These are phyloP conservation scores for Gillenia trifoliata DNA, from an alignment of 306 rosid species.

Conservation along the genomic window DNA sequence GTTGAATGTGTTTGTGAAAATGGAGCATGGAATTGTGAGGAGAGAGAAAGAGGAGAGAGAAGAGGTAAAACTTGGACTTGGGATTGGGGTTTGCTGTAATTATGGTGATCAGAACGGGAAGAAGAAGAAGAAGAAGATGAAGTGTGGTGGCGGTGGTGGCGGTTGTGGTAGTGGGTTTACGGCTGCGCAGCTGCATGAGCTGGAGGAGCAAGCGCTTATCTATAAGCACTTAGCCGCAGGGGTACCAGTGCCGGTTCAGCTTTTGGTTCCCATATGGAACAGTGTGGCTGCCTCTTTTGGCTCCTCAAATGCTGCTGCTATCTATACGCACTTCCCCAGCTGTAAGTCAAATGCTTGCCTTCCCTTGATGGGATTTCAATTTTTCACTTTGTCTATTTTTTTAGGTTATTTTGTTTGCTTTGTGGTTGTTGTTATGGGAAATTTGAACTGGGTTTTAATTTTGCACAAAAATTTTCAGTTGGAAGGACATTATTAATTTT, in stretches of 20 bases:
- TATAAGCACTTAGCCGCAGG: conserved; percentile 45
- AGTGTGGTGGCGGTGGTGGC: conserved; percentile 1
- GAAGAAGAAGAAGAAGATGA: not conserved
- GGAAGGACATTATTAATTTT: too few relatives aligned
- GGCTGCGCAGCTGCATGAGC: conserved; percentile 54
- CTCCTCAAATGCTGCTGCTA: conserved; percentile 4
- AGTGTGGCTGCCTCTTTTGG: conserved; percentile 25
- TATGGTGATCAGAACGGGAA: not conserved
- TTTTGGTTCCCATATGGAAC: conserved; percentile 40
- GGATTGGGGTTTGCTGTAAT: conserved; percentile 16
- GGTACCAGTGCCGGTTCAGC: conserved; percentile 49
- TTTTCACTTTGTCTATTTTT: not conserved
- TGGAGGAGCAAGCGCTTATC: conserved; percentile 53
- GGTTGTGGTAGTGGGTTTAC: conserved; percentile 23
- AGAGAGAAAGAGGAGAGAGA: not conserved
- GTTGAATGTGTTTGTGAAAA: not conserved
- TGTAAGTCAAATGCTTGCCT: conserved; percentile 24
- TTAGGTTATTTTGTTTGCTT: not conserved
- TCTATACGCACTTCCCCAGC: conserved; percentile 35
- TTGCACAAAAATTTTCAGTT: too few relatives aligned
- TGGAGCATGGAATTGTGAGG: too few relatives aligned
- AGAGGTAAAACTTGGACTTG: conserved; percentile 25
- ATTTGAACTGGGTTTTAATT: conserved; percentile 13
- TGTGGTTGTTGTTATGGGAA: not conserved
- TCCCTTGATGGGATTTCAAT: not conserved